phyloP scores from a whole-genome alignment of 306 rosid species.

The Mimosa bimucronata region DNA sequence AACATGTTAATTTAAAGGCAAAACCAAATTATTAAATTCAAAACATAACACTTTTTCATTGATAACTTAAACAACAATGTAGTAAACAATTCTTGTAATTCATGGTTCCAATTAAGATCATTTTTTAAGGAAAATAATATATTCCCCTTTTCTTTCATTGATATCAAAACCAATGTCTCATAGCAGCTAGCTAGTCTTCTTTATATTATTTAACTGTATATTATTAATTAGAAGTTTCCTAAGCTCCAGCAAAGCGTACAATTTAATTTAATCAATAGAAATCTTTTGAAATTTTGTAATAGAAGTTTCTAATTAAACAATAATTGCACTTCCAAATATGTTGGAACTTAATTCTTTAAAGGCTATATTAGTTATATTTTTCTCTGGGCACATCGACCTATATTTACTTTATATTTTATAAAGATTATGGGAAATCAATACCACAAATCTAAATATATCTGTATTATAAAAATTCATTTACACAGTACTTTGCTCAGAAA shows the following conservation, averaged over 20 bases:
- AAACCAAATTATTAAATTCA: slow-evolving; percentile 33
- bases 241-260: slow-evolving; percentile 46
- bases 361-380: slow-evolving; percentile 2
- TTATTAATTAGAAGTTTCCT: slow-evolving; percentile 41
- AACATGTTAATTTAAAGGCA: slow-evolving; percentile 36
- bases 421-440: slow-evolving; percentile 5
- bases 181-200: slow-evolving; percentile 37
- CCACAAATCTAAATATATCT: slow-evolving; percentile 28
- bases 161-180: slow-evolving; percentile 47
- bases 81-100: slow-evolving; percentile 30
- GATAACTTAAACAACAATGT: slow-evolving; percentile 49
- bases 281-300: slow-evolving; percentile 42
- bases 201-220: slow-evolving; percentile 29
- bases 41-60: slow-evolving; percentile 48
- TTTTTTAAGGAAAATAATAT: slow-evolving; percentile 40
- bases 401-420: slow-evolving; percentile 26
- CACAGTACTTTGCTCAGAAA: neutral
- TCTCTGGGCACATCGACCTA: slow-evolving; percentile 32
- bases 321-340: slow-evolving; percentile 75
- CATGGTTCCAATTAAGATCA: slow-evolving; percentile 45
- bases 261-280: slow-evolving; percentile 33
- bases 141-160: slow-evolving; percentile 38
- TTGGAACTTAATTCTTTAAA: slow-evolving; percentile 56
- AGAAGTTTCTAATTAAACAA: slow-evolving; percentile 50
- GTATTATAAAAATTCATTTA: neutral